Conservation (phyloP, 352 stramenopile genomes). For the Halophytophthora polymorphica region DNA sequence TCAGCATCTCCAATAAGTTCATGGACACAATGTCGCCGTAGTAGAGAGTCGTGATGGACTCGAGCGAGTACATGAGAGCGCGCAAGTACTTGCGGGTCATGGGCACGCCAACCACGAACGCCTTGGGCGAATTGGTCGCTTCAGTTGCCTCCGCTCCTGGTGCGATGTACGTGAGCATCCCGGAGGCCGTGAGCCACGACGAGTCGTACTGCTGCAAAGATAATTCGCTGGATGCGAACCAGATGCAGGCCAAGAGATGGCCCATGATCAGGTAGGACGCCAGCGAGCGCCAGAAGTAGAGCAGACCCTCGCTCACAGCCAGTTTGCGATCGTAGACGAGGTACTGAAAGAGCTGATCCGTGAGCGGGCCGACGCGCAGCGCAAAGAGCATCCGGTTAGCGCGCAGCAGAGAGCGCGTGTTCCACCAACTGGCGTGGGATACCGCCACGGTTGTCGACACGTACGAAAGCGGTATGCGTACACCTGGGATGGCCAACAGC, state of each 20-base stretch:
- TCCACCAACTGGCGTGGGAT: constrained; percentile 25
- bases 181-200: constrained; percentile 59
- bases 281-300: constrained; percentile 52
- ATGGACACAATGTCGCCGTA: constrained; percentile 71
- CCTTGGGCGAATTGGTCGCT: neutral
- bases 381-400: constrained; percentile 54
- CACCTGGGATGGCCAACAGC: constrained; percentile 18
- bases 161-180: constrained; percentile 40
- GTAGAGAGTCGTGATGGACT: constrained; percentile 68
- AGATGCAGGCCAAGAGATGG: constrained; percentile 60
- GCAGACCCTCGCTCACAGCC: constrained; percentile 30
- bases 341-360: constrained; percentile 57
- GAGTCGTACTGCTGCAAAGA: constrained; percentile 28
- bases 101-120: constrained; percentile 24
- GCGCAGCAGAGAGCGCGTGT: constrained; percentile 38
- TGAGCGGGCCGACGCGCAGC: constrained; percentile 32
- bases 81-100: constrained; percentile 61
- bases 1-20: constrained; percentile 57
- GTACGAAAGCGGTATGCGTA: constrained; percentile 8
- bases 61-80: constrained; percentile 56
- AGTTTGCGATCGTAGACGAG: constrained; percentile 54
- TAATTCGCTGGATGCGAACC: constrained; percentile 47
- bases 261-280: constrained; percentile 52
- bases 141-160: constrained; percentile 6
- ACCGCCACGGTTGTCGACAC: neutral